Evolutionary conservation across 2,329 filamentous ascomycete species (phyloP).

Genomic region (Colletotrichum sojae): DNA sequence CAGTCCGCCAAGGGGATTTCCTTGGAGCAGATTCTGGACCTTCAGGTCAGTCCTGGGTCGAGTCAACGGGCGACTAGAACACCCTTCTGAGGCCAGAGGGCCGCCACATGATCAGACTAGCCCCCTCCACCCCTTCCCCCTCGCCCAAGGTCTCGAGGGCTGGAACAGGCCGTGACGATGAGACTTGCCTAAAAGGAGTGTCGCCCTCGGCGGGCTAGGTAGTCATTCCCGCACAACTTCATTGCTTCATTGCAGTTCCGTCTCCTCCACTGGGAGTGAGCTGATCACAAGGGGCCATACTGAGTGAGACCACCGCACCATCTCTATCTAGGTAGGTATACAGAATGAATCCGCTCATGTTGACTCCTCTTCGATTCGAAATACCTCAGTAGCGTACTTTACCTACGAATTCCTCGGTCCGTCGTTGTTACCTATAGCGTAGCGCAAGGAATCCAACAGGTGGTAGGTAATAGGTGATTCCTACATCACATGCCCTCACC

Average conservation of each 20-base stretch:
- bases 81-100: slow-evolving; percentile 21
- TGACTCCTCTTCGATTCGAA: too few relatives aligned
- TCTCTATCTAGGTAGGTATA: background rate
- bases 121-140: slow-evolving; percentile 2
- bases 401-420: too few relatives aligned
- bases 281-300: slow-evolving; percentile 23
- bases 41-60: slow-evolving; percentile 15
- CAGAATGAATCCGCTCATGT: background rate
- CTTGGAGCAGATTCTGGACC: background rate
- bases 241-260: background rate
- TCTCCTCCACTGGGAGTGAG: slow-evolving; percentile 3
- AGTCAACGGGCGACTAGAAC: slow-evolving; percentile 19
- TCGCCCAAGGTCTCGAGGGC: slow-evolving; percentile 24
- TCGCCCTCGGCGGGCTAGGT: background rate
- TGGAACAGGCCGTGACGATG: slow-evolving; percentile 9
- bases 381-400: too few relatives aligned
- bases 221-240: background rate
- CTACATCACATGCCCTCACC: slow-evolving; percentile 2
- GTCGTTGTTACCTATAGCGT: too few relatives aligned
- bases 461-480: too few relatives aligned
- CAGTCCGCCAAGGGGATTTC: background rate
- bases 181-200: background rate
- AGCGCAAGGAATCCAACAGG: too few relatives aligned
- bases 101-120: slow-evolving; percentile 31
- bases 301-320: slow-evolving; percentile 13